Base-by-base conservation (phyloP, 2,329 filamentous ascomycete species). In the Penicillium olsonii region DNA sequence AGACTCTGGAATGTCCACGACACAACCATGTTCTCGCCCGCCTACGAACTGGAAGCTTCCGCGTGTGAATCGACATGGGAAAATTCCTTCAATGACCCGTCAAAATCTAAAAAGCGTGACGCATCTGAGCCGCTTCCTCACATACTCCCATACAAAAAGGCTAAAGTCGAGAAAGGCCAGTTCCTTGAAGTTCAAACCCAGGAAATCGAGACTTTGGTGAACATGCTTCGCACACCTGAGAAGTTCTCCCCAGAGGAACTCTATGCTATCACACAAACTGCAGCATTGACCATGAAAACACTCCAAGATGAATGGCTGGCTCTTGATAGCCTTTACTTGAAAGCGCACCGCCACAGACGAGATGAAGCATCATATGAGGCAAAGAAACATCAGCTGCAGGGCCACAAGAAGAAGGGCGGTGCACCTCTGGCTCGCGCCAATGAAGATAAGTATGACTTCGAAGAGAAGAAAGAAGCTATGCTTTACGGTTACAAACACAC, bases 401-500 rank as follows among this genome's bases (percentile, higher is more conserved):
- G 50, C 2, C 45, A 53, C 45, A 61, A 61, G 45, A 62, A 61
- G 33, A 57, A 54, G 37, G 52, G 43, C 4, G 53, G 52, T 11
- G 44, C 50, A 14, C 59, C 58, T 7, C 42, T 62, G 22, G 58
- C 56, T 9, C 48, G 37, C 8, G 45, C 60, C 15, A 50, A 55
- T 12, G 56, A 60, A 35, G 40, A 54, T 37, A 41, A 51, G 10
- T 45, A 35, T 29, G 56, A 81, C 2, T 84, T 75, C 52, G 81
- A 84, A 59, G 82, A 83, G 56, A 78, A 78, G 65, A 84, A 84
- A 56, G 82, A 85, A 67, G 77, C 82, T 1, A 77, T 78, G 49
- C 68, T 85, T 0, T 85, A 85, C 60, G 79, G 80, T 47, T 85
- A 84, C 63, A 75, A 73, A 27, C 81, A 81, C 61, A 80, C 82